Conservation (phyloP, 768 basidiomycete species). For the Pleurotus djamor region DNA sequence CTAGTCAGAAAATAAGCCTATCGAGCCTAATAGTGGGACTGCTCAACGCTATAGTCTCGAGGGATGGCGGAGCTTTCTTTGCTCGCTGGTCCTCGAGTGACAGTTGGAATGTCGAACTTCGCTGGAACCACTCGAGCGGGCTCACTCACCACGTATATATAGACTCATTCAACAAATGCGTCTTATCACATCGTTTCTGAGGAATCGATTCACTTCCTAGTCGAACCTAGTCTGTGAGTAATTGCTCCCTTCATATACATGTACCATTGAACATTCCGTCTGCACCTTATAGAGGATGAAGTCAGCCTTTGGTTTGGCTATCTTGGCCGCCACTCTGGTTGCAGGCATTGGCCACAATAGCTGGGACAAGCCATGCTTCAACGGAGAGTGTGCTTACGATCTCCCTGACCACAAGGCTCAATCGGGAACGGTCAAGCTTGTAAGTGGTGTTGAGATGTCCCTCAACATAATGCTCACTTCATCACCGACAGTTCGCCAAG, state of each 20-base stretch:
- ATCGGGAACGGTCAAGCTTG: slow-evolving; percentile 13
- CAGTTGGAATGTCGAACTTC: too few relatives aligned
- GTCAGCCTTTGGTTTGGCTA: slow-evolving; percentile 1
- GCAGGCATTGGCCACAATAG: slow-evolving; percentile 12
- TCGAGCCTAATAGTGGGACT: too few relatives aligned
- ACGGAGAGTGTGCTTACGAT: slow-evolving; percentile 20
- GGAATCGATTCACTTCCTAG: neutral
- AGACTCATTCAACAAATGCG: too few relatives aligned
- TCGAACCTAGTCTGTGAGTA: neutral
- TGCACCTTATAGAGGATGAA: neutral
- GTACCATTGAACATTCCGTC: too few relatives aligned
- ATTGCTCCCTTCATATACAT: too few relatives aligned
- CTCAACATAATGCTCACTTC: neutral
- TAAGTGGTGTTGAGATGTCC: slow-evolving; percentile 1
- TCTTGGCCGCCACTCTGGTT: slow-evolving; percentile 1
- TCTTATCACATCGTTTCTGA: too few relatives aligned
- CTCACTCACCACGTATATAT: too few relatives aligned
- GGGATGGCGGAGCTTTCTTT: too few relatives aligned
- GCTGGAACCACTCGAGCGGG: too few relatives aligned
- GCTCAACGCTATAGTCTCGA: too few relatives aligned
- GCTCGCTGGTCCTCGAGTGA: too few relatives aligned
- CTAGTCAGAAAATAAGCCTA: too few relatives aligned
- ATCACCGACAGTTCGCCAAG: neutral
- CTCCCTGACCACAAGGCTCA: slow-evolving; percentile 7
- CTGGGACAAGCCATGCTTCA: slow-evolving; percentile 20